These are phyloP conservation scores for Crotalaria pallida DNA, from an alignment of 306 rosid genomes.

Conservation along the genomic window DNA sequence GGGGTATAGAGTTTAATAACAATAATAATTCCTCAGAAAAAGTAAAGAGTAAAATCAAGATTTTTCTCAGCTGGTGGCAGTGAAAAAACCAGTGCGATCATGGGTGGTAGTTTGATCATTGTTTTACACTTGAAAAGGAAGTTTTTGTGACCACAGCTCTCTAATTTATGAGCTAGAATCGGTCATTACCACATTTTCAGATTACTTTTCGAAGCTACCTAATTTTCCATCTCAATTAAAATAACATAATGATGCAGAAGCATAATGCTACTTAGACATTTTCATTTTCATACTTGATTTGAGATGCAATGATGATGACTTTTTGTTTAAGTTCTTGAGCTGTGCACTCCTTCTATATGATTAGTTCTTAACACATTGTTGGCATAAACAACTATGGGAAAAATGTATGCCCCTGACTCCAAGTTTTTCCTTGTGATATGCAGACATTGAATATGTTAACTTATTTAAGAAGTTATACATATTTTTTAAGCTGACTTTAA, in stretches of 20 bases:
- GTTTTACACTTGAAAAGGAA: slow-evolving; percentile 9
- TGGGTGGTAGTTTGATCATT: slow-evolving; percentile 12
- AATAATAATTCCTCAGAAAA: neutral
- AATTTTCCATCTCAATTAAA: slow-evolving; percentile 5
- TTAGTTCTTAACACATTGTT: slow-evolving; percentile 6
- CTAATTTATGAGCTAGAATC: slow-evolving; percentile 4
- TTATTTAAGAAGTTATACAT: too few species aligned
- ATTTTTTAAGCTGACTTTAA: too few species aligned
- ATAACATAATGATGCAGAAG: slow-evolving; percentile 29
- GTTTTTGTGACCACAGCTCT: neutral
- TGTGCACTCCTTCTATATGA: neutral
- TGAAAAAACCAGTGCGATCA: neutral
- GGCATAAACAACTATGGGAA: neutral
- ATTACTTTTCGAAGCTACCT: slow-evolving; percentile 12
- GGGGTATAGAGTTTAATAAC: neutral
- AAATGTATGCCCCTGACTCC: neutral
- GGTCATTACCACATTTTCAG: slow-evolving; percentile 6
- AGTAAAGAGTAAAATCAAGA: slow-evolving; percentile 1
- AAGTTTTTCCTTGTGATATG: neutral
- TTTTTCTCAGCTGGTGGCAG: neutral
- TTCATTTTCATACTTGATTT: slow-evolving; percentile 16
- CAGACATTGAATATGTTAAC: too few species aligned
- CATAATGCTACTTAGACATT: slow-evolving; percentile 25
- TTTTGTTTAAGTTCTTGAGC: slow-evolving; percentile 18
- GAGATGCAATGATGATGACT: slow-evolving; percentile 22